Evolutionary conservation across 768 basidiomycete species (phyloP), one percentile per base, ranked within the genome.

Genomic region (Suillus ampliporus): DNA sequence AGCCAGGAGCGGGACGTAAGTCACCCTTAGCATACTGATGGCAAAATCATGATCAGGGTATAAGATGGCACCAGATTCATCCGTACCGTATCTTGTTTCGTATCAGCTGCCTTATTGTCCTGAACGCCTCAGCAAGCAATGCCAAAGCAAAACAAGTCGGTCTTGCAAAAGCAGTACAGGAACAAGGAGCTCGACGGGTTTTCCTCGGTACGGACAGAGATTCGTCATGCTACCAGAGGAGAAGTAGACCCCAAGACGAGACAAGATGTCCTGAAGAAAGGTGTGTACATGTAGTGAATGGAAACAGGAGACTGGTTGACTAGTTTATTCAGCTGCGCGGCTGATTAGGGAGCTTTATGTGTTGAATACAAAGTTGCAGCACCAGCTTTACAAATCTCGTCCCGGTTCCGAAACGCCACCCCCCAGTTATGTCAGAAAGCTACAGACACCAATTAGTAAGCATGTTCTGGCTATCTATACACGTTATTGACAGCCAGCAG

Each of bases 141-240:
- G 54, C 34, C 37, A 47, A 67, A 52, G 28, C 71, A 57, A 17
- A 64, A 23, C 43, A 73, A 67, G 41, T 62, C 46, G 8, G 15
- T 28, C 4, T 21, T 38, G 51, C 72, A 73, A 28, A 64, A 57
- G 58, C 64, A 58, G 23, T 73, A 73, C 41, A 69, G 71, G 6
- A 70, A 69, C 50, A 69, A 54, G 46, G 72, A 73, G n/a, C 40
- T 34, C 5, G 69, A 65, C 9, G 53, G 58, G 50, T 67, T 73
- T 23, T 57, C 58, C 14, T 31, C 5, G 11, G 73, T 73, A 15
- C 65, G 71, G 38, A 26, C 38, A 26, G 54, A 56, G 54, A 56
- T 56, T 26, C 11, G 17, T 38, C 38, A 56, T 7, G 54, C 54
- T 26, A 56, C 38, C 4, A 11, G 38, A 19, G 54, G 54, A 13